Conservation (phyloP, 164 flowering plant genomes). For the Vitis rotundifolia region DNA sequence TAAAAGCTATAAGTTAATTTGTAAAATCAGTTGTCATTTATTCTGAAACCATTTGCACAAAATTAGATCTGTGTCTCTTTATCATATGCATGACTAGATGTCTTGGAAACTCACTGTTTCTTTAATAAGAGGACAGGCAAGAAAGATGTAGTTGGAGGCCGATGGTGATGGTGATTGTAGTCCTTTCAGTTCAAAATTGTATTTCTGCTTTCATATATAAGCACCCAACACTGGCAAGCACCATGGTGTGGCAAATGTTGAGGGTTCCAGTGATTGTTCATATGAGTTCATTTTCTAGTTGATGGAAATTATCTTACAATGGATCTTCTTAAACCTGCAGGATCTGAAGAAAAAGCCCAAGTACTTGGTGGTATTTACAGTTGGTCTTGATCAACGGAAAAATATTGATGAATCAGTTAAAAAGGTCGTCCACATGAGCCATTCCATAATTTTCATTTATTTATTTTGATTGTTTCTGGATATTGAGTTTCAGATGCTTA, state of each 20-base stretch:
- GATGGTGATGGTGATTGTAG: background rate
- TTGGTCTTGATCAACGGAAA: conserved; percentile 68
- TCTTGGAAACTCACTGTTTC: background rate
- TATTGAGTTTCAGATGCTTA: conserved; percentile 22
- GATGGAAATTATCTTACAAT: background rate
- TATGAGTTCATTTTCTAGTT: background rate
- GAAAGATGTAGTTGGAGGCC: background rate
- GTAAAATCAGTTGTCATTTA: background rate
- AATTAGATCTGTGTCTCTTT: background rate
- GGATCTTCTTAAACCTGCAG: conserved; percentile 43
- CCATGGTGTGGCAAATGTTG: background rate
- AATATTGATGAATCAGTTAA: conserved; percentile 76
- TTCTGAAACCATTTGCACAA: background rate
- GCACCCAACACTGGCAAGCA: background rate
- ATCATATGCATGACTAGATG: background rate
- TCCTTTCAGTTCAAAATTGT: background rate
- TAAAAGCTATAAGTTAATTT: background rate
- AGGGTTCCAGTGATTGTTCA: background rate
- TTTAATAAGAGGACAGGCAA: too few relatives aligned
- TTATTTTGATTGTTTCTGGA: background rate
- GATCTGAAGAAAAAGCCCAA: conserved; percentile 74
- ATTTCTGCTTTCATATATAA: background rate
- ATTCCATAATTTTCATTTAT: background rate
- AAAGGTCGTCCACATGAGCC: conserved; percentile 51
- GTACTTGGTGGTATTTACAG: conserved; percentile 86